Evolutionary conservation across 2,329 filamentous ascomycete species (phyloP), one percentile per base, ranked within the genome.

Genomic region (Plenodomus biglobosus): DNA sequence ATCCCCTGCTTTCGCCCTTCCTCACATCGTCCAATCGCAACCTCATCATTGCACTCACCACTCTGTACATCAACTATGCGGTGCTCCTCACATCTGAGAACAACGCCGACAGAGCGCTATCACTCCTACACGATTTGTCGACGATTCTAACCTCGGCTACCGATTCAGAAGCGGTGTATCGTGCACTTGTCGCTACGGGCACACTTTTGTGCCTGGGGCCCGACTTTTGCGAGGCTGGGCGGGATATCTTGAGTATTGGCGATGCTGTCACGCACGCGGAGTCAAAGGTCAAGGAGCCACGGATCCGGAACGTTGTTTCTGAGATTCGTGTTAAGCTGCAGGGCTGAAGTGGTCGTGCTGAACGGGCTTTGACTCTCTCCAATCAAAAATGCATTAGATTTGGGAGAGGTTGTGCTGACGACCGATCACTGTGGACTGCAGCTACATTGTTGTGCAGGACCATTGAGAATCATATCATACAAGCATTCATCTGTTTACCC

Each of bases 91-190:
- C 56, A 55, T 75, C 73, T 36, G 78, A 80, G 7, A 69, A 74
- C 32, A 76, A 78, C 71, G 66, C 77, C 41, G 68, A 79, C 71
- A 68, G 72, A 53, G 75, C 74, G 34, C 63, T 83, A 58, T 75
- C 78, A 8, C 73, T 90, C 3, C 66, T 90, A 2, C 78, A 83
- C 22, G 78, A 86, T 4, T 71, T 92, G 0, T 80, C 80, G 1
- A 77, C 79, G 46, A 80, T 92, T 1, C 72, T 95, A 1, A 74
- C 77, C 5, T 80, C 78, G 3, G 85, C 89, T 55, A 83, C 78
- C 2, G 92, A 97, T 61, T 83, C 85, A 0, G 94, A 97, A 68
- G 88, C 90, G 0, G 74, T 94, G 3, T 97, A 92, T 68, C 84
- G 94, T 18, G 84, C 84, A 0, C 78, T 97, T 5, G 88, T 95